Base-by-base conservation (phyloP, 805 yeast species). In the Candida incommunis region DNA sequence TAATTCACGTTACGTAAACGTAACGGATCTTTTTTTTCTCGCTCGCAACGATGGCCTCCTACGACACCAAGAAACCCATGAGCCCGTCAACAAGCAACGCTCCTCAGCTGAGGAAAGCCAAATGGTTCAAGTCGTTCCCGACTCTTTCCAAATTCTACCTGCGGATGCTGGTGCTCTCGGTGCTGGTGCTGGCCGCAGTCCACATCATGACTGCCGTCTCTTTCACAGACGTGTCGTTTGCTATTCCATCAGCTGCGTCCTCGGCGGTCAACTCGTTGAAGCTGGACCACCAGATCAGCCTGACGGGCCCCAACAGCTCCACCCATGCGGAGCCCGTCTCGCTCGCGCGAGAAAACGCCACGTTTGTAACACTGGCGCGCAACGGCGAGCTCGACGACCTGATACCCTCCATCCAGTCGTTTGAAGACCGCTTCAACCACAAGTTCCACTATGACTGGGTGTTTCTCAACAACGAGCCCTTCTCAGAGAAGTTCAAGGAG, bases 371-470 rank as follows among this genome's bases (percentile, higher is more conserved):
- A 2, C 65, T 84, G 27, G 85, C 84, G 40, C 70, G 87, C 51
- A 82, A 84, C 58, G 56, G 64, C 9, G 92, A 84, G 47, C 61
- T 82, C 2, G 73, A 69, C 55, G 64, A 63, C 13, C 66, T 83
- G 57, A 58, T 78, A 3, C 70, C 70, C 40, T 71, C 90, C 3
- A 74, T 83, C 43, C 71, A 75, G 50, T 70, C 71, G 46, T 74
- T 78, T 41, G 83, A 82, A 55, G 78, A 72, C 51, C 62, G 88
- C 31, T 82, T 81, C 66, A 83, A 83, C 61, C 27, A 56, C 37
- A 64, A 68, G 44, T 79, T 61, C 56, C 72, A 76, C 51, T 82
- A 83, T 56, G 92, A 83, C 59, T 83, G 87, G 85, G 79, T 82
- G 2, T 83, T 84, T 53, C 60, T 83, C 42, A 84, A 84, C 59